Conservation (phyloP, 75 land plant species). For the Cunninghamia lanceolata region DNA sequence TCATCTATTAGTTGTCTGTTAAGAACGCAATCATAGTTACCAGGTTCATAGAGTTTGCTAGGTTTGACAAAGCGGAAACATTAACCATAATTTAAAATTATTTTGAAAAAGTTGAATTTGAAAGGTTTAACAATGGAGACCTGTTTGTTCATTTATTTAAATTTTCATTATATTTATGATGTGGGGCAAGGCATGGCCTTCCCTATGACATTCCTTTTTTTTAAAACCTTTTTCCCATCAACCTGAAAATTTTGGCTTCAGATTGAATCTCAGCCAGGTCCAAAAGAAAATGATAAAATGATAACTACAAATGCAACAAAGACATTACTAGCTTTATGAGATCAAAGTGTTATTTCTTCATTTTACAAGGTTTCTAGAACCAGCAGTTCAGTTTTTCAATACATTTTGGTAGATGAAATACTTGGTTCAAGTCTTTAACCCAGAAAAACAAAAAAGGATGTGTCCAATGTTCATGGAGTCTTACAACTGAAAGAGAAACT, state of each 20-base stretch:
- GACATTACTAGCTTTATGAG: not conserved
- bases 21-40: not conserved
- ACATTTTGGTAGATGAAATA: not conserved
- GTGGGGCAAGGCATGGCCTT: not conserved
- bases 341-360: not conserved
- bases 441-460: not conserved
- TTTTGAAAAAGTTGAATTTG: not conserved
- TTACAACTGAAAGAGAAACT: not conserved
- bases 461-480: not conserved
- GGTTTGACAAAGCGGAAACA: not conserved
- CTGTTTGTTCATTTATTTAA: not conserved
- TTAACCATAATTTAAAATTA: not conserved
- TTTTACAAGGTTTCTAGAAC: not conserved
- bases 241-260: not conserved
- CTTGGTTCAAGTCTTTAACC: not conserved
- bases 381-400: not conserved
- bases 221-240: not conserved
- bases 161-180: not conserved
- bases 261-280: not conserved
- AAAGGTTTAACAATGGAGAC: not conserved
- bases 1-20: not conserved
- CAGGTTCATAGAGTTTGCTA: not conserved
- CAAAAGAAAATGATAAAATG: not conserved
- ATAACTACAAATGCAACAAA: not conserved
- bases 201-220: not conserved